Percentiles rank a stretch among this genome's conserved stretches.
phyloP scores from a whole-genome alignment of 306 rosid species.

The Prosopis cineraria region DNA sequence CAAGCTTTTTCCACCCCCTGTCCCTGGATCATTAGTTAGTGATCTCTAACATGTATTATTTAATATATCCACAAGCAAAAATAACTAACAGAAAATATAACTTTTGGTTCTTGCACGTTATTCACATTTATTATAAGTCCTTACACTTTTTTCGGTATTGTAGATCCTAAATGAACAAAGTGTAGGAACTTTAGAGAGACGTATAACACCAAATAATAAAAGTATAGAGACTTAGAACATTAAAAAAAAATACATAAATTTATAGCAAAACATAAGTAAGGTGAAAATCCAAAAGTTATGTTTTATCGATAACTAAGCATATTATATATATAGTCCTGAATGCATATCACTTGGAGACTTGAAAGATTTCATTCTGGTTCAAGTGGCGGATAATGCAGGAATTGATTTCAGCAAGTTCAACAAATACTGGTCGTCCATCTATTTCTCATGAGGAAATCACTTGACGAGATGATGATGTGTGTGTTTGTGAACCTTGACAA shows the following conservation, averaged over 20 bases:
- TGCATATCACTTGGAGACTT: background rate
- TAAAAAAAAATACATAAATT: no score
- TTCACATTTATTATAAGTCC: no score
- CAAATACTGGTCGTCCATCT: conserved; percentile 40
- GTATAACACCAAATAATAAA: no score
- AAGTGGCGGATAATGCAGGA: background rate
- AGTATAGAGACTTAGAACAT: background rate
- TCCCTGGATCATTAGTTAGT: background rate
- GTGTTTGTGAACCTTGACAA: conserved; percentile 43
- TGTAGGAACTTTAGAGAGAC: no score
- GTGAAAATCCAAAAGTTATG: no score
- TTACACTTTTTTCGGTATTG: no score
- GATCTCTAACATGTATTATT: rapidly evolving
- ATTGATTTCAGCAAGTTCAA: conserved; percentile 15
- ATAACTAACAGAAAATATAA: no score
- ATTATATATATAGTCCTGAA: no score
- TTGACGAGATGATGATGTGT: background rate
- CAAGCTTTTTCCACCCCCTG: background rate
- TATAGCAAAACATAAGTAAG: no score
- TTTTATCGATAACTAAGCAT: no score
- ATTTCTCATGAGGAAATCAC: background rate
- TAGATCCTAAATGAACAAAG: no score
- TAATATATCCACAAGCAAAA: background rate
- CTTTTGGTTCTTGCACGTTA: no score
- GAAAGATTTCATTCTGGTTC: background rate